Evolutionary conservation across 2,329 filamentous ascomycete species (phyloP), one percentile per base, ranked within the genome.

Genomic region (Fusarium sulawesiense): DNA sequence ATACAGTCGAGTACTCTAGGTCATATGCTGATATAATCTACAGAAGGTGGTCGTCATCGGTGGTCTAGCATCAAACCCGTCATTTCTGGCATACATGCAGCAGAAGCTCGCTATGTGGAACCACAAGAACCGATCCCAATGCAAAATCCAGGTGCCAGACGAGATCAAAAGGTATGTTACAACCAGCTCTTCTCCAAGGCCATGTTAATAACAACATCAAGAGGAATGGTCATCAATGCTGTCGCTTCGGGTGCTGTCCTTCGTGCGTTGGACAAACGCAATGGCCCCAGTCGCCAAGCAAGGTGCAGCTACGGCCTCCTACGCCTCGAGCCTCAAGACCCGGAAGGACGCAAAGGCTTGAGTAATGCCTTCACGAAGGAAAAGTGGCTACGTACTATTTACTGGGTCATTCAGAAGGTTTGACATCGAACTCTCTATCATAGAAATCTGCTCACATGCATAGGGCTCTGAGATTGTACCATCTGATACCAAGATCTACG

Each of bases 11-110:
- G 32, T 3, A 37, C 32, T 37, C 1, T 9, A 37, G 5, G 32
- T 37, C 16, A 4, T 3, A 37, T 37, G 16, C 32, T 37, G 5
- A 37, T 9, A 11, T 11, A 4, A 16, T 16, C 14, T 16, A 16
- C 10, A 62, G 60, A 50, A 41, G 1, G 54, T 62, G 4, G n/a
- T 62, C 5, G 10, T 59, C 18, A 59, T 62, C n/a, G 46, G 60
- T 6, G 60, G 60, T 6, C 46, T 62, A 16, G 47, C 60, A 4
- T 32, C 16, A 6, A 51, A 48, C 4, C 3, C 7, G 1, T 59
- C 30, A 6, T 49, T 59, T 2, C 10, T 21, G 11, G 23, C 45
- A 6, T 51, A 32, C 20, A 9, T 59, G 14, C 3, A 21, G 7
- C 14, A 4, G 4, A 7, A 13, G 1, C 10, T 59, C 4, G 11